Conservation (phyloP, 2,329 filamentous ascomycete species). For the Scleromitrula shiraiana region DNA sequence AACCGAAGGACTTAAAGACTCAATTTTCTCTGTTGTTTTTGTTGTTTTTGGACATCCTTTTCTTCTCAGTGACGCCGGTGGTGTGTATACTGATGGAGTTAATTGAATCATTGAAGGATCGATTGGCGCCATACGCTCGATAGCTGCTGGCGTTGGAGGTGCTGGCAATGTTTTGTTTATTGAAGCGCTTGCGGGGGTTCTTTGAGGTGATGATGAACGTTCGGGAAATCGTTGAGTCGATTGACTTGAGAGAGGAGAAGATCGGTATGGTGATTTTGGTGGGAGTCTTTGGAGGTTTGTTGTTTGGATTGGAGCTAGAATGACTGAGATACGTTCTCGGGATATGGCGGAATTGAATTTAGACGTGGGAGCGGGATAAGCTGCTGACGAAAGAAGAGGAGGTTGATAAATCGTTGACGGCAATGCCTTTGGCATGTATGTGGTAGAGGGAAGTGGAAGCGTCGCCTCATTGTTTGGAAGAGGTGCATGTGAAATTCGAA, state of each 20-base stretch:
- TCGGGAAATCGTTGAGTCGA: not conserved
- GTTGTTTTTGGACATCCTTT: slow-evolving; percentile 2
- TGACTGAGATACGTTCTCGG: not conserved
- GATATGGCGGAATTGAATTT: not conserved
- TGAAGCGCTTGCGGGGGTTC: not conserved
- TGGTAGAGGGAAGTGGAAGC: slow-evolving; percentile 27
- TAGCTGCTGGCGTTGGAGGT: slow-evolving; percentile 13
- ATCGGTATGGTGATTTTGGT: slow-evolving; percentile 6
- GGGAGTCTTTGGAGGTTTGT: slow-evolving; percentile 1
- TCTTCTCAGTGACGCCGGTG: slow-evolving; percentile 9
- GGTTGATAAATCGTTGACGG: no score
- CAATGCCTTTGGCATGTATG: no score
- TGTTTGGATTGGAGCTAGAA: slow-evolving; percentile 7
- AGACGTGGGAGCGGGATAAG: not conserved
- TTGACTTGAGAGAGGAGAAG: slow-evolving; percentile 5
- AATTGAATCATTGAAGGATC: slow-evolving; percentile 27
- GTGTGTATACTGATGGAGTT: slow-evolving; percentile 43
- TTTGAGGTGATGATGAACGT: not conserved
- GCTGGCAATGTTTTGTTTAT: slow-evolving; percentile 20
- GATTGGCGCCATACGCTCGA: slow-evolving; percentile 28
- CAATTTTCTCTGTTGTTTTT: not conserved
- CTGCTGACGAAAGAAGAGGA: not conserved
- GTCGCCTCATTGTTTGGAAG: slow-evolving; percentile 10
- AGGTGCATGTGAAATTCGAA: slow-evolving; percentile 52
- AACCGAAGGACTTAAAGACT: not conserved